Evolutionary conservation across 257 asterid species (phyloP).

Genomic region (Nicotiana otophora): DNA sequence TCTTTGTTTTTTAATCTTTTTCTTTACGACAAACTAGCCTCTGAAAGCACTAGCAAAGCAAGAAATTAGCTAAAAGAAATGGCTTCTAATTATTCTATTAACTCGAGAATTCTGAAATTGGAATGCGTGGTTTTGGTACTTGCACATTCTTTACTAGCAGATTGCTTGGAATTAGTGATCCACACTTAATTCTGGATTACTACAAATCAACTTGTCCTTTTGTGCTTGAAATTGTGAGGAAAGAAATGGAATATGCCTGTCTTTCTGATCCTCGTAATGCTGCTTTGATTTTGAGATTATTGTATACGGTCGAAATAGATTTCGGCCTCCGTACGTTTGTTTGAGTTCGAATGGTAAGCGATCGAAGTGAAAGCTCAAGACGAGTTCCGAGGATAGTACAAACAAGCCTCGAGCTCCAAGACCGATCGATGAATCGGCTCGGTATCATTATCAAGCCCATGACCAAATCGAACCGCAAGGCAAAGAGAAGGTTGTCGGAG

Average conservation of each 20-base stretch:
- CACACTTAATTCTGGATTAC: constrained; percentile 61
- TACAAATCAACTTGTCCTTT: constrained; percentile 62
- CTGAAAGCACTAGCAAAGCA: background rate
- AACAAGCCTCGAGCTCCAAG: too few species aligned
- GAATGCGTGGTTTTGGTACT: constrained; percentile 28
- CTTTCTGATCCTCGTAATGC: constrained; percentile 88
- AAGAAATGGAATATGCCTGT: constrained; percentile 84
- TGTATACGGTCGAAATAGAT: too few species aligned
- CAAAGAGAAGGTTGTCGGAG: too few species aligned
- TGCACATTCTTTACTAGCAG: constrained; percentile 1
- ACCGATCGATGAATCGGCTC: too few species aligned
- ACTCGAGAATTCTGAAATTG: constrained; percentile 28
- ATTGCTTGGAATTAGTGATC: constrained; percentile 42
- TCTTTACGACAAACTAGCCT: background rate
- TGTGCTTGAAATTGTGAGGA: constrained; percentile 42
- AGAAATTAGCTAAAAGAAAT: constrained; percentile 13
- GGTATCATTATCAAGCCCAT: too few species aligned
- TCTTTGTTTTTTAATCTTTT: background rate
- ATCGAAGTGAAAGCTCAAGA: too few species aligned
- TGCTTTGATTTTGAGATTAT: constrained; percentile 60
- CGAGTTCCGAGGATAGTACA: too few species aligned
- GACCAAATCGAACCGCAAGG: too few species aligned
- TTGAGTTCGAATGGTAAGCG: too few species aligned
- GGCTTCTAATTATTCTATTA: constrained; percentile 17
- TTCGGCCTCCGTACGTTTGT: too few species aligned